Conservation (phyloP, 2,329 filamentous ascomycete genomes). For the Aurifilum marmelostoma region DNA sequence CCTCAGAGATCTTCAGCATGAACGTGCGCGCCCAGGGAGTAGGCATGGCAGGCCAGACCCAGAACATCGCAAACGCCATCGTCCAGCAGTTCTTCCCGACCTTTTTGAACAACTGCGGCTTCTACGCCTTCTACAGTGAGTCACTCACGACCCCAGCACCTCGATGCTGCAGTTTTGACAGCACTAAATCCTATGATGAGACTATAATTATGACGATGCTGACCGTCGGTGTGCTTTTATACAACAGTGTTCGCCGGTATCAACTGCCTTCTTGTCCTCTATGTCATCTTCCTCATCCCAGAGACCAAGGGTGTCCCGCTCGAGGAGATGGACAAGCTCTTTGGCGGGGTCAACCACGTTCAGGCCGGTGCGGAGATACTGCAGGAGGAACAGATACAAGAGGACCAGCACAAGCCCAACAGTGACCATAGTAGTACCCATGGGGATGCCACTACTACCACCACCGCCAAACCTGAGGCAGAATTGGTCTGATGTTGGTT, state of each 20-base stretch:
- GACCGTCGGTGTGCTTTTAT: background rate
- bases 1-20: constrained; percentile 68
- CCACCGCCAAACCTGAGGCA: background rate
- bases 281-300: constrained; percentile 41
- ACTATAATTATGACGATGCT: background rate
- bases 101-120: constrained; percentile 58
- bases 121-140: constrained; percentile 42
- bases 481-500: background rate
- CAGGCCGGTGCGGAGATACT: constrained; percentile 39
- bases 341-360: constrained; percentile 42
- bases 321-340: constrained; percentile 42
- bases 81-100: constrained; percentile 70
- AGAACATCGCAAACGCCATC: constrained; percentile 63
- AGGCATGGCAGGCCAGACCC: constrained; percentile 62
- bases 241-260: constrained; percentile 25
- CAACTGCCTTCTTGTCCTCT: constrained; percentile 31
- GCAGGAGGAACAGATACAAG: constrained; percentile 35
- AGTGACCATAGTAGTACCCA: constrained; percentile 17
- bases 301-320: constrained; percentile 41
- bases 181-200: background rate
- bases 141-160: background rate
- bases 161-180: background rate
- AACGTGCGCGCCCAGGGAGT: constrained; percentile 70
- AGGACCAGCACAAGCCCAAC: constrained; percentile 31
- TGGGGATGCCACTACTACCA: background rate